Conservation (phyloP, 495 filamentous ascomycete species). For the Podospora bellae-mahoneyi region DNA sequence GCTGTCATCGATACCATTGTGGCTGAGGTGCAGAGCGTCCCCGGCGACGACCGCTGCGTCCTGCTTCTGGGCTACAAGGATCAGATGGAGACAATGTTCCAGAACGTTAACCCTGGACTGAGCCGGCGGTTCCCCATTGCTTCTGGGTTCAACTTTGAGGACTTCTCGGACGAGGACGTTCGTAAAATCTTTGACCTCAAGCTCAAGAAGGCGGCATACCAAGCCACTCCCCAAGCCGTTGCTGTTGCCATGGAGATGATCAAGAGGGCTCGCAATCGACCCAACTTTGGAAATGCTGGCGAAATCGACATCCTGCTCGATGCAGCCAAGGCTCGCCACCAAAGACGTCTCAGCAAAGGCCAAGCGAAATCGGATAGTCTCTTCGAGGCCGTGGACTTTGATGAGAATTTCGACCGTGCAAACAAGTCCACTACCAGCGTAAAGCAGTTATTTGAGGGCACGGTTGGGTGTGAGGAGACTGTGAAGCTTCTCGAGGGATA, state of each 20-base stretch:
- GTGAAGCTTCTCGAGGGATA: constrained; percentile 59
- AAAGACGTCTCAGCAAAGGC: constrained; percentile 43
- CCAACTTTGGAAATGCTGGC: constrained; percentile 60
- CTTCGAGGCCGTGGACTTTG: constrained; percentile 65
- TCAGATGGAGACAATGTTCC: constrained; percentile 76
- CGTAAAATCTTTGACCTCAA: constrained; percentile 57
- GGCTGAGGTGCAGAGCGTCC: constrained; percentile 72
- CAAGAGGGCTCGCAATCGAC: constrained; percentile 49
- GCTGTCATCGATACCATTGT: constrained; percentile 78
- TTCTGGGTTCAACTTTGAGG: constrained; percentile 65
- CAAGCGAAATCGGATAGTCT: constrained; percentile 13
- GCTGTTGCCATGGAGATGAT: constrained; percentile 51
- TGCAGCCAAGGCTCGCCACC: constrained; percentile 56
- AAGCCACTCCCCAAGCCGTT: constrained; percentile 41
- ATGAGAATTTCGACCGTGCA: constrained; percentile 59
- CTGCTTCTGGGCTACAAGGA: constrained; percentile 74
- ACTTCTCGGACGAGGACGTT: constrained; percentile 61
- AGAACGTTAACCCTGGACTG: constrained; percentile 74
- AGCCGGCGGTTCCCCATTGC: constrained; percentile 63
- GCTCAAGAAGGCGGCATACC: constrained; percentile 46
- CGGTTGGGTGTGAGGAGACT: constrained; percentile 63
- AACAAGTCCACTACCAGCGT: constrained; percentile 50
- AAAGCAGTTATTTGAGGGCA: constrained; percentile 58
- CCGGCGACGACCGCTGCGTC: constrained; percentile 75
- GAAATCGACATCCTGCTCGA: constrained; percentile 66